Evolutionary conservation across 352 stramenopile species (phyloP), one percentile per base, ranked within the genome.

Genomic region (Phytophthora tentaculata): DNA sequence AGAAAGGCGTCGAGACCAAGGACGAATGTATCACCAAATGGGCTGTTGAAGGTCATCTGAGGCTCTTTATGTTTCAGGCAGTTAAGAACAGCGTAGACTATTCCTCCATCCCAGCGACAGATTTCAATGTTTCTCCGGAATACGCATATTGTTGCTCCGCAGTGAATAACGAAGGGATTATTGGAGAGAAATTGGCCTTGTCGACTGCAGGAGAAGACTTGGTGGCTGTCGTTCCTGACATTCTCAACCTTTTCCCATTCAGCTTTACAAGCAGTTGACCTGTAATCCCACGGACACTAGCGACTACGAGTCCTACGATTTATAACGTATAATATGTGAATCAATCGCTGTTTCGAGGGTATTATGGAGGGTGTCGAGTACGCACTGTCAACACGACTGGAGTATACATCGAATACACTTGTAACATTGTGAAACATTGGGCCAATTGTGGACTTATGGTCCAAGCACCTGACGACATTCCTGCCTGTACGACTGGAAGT

Each of bases 81-180:
- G 61, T 69, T 22, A 71, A 66, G n/a, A 66, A 78, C 39, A 72
- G 60, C 32, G 9, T 64, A 14, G 61, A 72, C 20, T 75, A 78
- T 44, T 73, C 71, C 2, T 75, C 71, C 5, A 73, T 75, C 28
- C 57, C 71, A 6, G 67, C 61, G 17, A 67, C 71, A 22, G 66
- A 75, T 39, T 69, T 73, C 19, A 75, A 61, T 12, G 57, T 67
- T 1, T 78, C 73, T n/a, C 71, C 71, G 26, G 61, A 73, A 32
- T 78, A 73, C 43, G 66, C 71, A 0, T 66, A 78, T 10, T 75
- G 71, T 45, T 45, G 71, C 4, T 49, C 60, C 0, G 43, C 59
- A 5, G 66, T 77, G 10, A 2, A 56, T 10, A 67, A 69, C 26
- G 47, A 72, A 49, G 58, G 39, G 0, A n/a, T 68, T 14, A 57